Conservation (phyloP, 2,329 filamentous ascomycete genomes). For the Fusarium sp. region DNA sequence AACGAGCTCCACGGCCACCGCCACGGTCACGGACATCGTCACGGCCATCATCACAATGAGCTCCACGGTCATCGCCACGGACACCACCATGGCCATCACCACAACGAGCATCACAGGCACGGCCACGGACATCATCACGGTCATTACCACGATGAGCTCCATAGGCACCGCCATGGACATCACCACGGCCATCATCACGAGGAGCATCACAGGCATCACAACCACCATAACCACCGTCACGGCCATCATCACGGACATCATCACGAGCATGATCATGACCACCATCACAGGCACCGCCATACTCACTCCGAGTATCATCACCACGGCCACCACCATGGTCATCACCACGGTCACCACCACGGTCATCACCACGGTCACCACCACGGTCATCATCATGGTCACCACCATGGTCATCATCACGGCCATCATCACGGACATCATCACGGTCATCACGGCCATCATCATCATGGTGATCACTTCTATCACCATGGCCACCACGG, state of each 20-base stretch:
- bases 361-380: slow-evolving; percentile 5
- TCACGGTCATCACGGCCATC: background rate
- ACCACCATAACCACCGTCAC: slow-evolving; percentile 11
- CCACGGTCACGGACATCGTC: slow-evolving; percentile 13
- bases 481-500: slow-evolving; percentile 11
- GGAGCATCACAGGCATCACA: slow-evolving; percentile 1
- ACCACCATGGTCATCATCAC: background rate
- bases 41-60: slow-evolving; percentile 1
- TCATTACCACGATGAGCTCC: background rate
- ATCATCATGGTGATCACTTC: background rate
- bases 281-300: slow-evolving; percentile 20
- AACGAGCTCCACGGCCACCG: slow-evolving; percentile 3
- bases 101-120: background rate
- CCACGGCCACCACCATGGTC: slow-evolving; percentile 1
- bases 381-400: slow-evolving; percentile 1
- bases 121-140: slow-evolving; percentile 6
- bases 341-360: slow-evolving; percentile 13
- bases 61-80: background rate
- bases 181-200: background rate
- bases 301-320: slow-evolving; percentile 21
- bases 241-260: slow-evolving; percentile 15
- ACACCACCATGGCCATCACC: slow-evolving; percentile 1
- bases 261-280: slow-evolving; percentile 14
- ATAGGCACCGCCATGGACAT: background rate
- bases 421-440: background rate